These are phyloP conservation scores for Geosmithia putterillii DNA, from an alignment of 2,329 filamentous ascomycete genomes.

Conservation along the genomic window DNA sequence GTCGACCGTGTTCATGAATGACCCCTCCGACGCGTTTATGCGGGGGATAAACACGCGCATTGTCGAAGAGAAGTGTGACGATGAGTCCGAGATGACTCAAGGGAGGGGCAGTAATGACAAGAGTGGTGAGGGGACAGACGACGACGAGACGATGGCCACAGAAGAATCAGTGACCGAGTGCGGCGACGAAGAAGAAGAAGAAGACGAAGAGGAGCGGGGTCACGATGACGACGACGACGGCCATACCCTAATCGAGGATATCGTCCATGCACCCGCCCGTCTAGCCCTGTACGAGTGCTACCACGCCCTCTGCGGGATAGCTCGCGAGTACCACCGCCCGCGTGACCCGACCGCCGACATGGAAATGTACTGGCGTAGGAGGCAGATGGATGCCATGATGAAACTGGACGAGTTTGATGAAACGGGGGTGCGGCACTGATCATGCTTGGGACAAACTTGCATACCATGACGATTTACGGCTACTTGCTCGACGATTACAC, in stretches of 20 bases:
- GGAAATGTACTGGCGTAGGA: conserved; percentile 1
- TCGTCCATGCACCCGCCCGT: neutral
- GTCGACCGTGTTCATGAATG: conserved; percentile 12
- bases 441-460: too few species aligned
- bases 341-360: neutral
- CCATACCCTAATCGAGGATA: neutral
- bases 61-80: neutral
- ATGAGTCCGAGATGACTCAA: too few species aligned
- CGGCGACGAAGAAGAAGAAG: too few species aligned
- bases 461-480: too few species aligned
- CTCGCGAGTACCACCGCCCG: neutral
- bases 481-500: too few species aligned
- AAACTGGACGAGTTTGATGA: neutral
- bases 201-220: neutral
- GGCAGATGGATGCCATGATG: neutral
- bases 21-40: neutral
- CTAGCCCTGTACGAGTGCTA: neutral
- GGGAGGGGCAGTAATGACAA: too few species aligned
- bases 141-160: too few species aligned
- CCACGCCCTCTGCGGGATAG: neutral
- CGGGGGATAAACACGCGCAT: neutral
- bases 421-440: too few species aligned
- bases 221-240: neutral
- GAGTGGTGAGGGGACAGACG: too few species aligned
- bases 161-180: too few species aligned